Conservation (phyloP, 2,329 filamentous ascomycete genomes). For the Talaromyces islandicus region DNA sequence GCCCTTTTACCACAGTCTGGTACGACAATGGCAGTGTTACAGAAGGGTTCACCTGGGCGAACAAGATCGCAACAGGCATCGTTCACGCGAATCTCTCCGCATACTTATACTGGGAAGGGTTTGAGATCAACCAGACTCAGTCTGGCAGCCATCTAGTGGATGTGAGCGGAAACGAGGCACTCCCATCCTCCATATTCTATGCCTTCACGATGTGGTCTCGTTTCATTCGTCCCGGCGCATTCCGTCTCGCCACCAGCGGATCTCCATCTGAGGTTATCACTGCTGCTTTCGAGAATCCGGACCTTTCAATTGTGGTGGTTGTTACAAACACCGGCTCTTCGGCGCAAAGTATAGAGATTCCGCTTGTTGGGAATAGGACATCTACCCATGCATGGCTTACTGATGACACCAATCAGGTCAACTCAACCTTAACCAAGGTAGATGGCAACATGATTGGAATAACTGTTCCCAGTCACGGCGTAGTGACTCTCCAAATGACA, state of each 20-base stretch:
- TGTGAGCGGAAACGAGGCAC: not conserved
- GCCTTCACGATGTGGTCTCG: slow-evolving; percentile 5
- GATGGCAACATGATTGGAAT: not conserved
- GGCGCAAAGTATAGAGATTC: not conserved
- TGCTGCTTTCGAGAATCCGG: slow-evolving; percentile 2
- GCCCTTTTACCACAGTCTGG: not conserved
- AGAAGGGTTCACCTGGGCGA: slow-evolving; percentile 6
- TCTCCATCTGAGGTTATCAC: not conserved
- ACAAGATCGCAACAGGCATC: not conserved
- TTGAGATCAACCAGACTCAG: not conserved
- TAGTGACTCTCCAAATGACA: not conserved
- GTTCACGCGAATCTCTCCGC: slow-evolving; percentile 1
- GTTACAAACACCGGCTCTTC: not conserved
- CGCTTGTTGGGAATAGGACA: not conserved
- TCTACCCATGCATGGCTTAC: not conserved
- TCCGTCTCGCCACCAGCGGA: not conserved
- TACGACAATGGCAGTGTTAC: not conserved
- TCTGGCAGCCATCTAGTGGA: not conserved
- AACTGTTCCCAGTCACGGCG: not conserved
- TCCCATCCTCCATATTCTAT: not conserved
- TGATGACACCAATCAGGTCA: not conserved
- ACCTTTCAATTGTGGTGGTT: not conserved
- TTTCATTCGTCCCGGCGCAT: slow-evolving; percentile 3
- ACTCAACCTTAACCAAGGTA: not conserved
- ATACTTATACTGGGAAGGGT: slow-evolving; percentile 3